A percentile compares a stretch with the other conserved stretches of the same genome.
These are phyloP conservation scores for Colletotrichum lindemuthianum DNA, from an alignment of 2,329 filamentous ascomycete genomes.

Conservation along the genomic window DNA sequence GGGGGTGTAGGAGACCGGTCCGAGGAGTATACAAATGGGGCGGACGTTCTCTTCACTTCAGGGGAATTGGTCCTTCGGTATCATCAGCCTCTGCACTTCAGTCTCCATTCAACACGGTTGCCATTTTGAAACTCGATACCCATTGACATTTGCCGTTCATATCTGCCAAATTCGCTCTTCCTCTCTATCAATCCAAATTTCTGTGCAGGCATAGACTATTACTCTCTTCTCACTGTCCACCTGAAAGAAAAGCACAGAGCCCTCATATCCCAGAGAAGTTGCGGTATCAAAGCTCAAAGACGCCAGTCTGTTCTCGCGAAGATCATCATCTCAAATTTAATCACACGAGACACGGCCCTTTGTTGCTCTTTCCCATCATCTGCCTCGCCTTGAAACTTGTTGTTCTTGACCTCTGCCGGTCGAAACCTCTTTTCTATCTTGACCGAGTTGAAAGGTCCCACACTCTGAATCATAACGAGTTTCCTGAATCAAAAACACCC, in stretches of 20 bases:
- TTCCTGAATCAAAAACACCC: too few species aligned
- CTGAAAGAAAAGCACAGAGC: conserved; percentile 8
- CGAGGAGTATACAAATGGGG: too few species aligned
- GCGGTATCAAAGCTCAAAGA: conserved; percentile 22
- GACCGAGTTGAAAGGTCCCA: not conserved
- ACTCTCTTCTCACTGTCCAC: not conserved
- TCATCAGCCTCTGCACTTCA: not conserved
- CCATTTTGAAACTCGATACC: conserved; percentile 6
- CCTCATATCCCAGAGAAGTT: not conserved
- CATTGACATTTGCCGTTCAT: not conserved
- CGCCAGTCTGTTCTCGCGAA: conserved; percentile 28
- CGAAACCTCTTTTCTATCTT: not conserved
- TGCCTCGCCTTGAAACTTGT: not conserved
- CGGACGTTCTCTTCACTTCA: too few species aligned
- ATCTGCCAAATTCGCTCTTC: not conserved
- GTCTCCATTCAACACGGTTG: conserved; percentile 1
- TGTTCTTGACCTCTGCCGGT: not conserved
- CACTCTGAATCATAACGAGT: too few species aligned
- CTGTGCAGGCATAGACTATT: conserved; percentile 27
- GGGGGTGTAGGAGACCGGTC: not conserved
- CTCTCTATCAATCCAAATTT: not conserved
- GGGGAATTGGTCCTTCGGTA: too few species aligned
- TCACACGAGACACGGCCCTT: conserved; percentile 1
- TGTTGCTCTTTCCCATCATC: not conserved
- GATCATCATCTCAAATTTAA: conserved; percentile 15